These are phyloP conservation scores for Nannochloropsis granulata DNA, from an alignment of 108 stramenopile genomes.

Conservation along the genomic window DNA sequence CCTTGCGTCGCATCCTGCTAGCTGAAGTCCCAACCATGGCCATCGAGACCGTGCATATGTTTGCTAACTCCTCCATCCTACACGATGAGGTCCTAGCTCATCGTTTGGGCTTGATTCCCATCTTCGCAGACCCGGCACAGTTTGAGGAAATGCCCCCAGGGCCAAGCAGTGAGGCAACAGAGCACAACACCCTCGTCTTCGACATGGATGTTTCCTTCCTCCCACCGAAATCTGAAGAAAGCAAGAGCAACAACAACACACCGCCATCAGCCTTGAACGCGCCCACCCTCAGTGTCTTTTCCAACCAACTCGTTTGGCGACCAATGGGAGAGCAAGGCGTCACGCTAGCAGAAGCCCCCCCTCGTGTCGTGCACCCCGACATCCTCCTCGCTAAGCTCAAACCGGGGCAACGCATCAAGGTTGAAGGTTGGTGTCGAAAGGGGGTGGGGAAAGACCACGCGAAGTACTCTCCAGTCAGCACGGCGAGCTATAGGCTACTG, in stretches of 20 bases:
- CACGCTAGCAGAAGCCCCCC: constrained; percentile 16
- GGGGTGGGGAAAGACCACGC: constrained; percentile 92
- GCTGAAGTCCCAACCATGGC: constrained; percentile 47
- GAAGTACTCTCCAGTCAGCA: constrained; percentile 90
- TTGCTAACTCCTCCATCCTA: constrained; percentile 41
- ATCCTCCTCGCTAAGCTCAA: constrained; percentile 86
- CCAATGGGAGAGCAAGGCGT: constrained; percentile 28
- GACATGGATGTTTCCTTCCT: constrained; percentile 45
- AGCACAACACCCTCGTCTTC: constrained; percentile 72
- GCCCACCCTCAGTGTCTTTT: background rate
- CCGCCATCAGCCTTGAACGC: background rate
- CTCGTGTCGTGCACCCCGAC: constrained; percentile 64
- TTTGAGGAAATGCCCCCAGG: constrained; percentile 29
- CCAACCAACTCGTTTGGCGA: constrained; percentile 37
- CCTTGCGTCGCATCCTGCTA: constrained; percentile 44
- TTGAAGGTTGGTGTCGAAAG: constrained; percentile 46
- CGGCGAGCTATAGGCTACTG: constrained; percentile 78
- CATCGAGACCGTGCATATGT: constrained; percentile 44
- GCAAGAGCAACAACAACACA: background rate
- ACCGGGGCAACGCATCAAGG: constrained; percentile 72
- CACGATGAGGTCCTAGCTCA: constrained; percentile 47
- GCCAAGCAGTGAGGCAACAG: constrained; percentile 19
- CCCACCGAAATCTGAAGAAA: background rate
- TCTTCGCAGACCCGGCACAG: constrained; percentile 34
- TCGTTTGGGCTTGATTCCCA: constrained; percentile 35